phyloP scores from a whole-genome alignment of 345 rosid species.

The Durio zibethinus region DNA sequence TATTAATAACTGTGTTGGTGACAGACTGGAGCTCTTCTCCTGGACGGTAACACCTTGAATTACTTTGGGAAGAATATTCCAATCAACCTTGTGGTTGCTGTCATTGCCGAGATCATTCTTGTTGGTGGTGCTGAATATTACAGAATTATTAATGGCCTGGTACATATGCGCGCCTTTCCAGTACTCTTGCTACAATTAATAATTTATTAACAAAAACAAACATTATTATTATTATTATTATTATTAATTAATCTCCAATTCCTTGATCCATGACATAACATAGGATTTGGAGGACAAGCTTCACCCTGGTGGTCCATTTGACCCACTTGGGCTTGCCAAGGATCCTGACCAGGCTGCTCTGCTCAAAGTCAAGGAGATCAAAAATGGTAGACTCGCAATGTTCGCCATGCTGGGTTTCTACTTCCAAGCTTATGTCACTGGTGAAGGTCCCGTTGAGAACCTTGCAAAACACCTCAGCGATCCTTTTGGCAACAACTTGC shows the following conservation, averaged over 20 bases:
- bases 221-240: not conserved
- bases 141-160: slow-evolving; percentile 62
- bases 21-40: slow-evolving; percentile 95
- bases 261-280: no score
- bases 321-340: slow-evolving; percentile 87
- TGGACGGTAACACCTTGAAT: slow-evolving; percentile 92
- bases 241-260: no score
- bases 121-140: slow-evolving; percentile 97
- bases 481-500: slow-evolving; percentile 98
- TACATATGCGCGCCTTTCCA: not conserved
- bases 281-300: slow-evolving; percentile 92
- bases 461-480: slow-evolving; percentile 87
- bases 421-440: slow-evolving; percentile 88
- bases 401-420: slow-evolving; percentile 88
- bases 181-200: no score
- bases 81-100: slow-evolving; percentile 77
- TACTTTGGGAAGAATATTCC: slow-evolving; percentile 91
- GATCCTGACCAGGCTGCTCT: slow-evolving; percentile 95
- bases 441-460: slow-evolving; percentile 97
- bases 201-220: not conserved
- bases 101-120: slow-evolving; percentile 78
- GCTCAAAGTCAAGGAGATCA: slow-evolving; percentile 93
- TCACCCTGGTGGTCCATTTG: slow-evolving; percentile 96
- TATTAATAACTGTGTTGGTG: not conserved
- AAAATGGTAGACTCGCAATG: slow-evolving; percentile 96